Base-by-base conservation (phyloP, 306 rosid genomes). In the Sesbania bispinosa region DNA sequence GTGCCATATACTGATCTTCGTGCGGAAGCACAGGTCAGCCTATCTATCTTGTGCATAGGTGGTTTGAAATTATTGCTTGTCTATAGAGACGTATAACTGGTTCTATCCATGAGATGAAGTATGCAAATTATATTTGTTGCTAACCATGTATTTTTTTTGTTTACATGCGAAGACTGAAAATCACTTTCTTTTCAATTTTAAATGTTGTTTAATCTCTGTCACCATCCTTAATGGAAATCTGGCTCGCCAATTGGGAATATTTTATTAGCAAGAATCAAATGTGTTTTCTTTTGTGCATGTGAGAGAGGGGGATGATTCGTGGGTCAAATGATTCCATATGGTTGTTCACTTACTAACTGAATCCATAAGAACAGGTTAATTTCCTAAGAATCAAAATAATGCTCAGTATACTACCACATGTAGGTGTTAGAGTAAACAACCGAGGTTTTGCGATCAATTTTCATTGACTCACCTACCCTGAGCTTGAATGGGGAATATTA, bases 1-100 rank as follows among this genome's bases (percentile, higher is more conserved):
- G 92, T 94, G 77, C 97, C 98, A 59, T 89, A 94, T 65, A 94
- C 98, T 16, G 97, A 90, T 90, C 97, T 94, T 74, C 92, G 95
- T 59, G 80, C 96, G 27, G 97, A 89, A 85, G 89, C 92, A 0
- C 96, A 94, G 91, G 98, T 92, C 57, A 69, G 86, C 53, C 69
- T 46, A 13, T 54, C 78, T 58, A 33, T 70, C 18, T 75, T 50
- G 32, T 71, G 20, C 24, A 23, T 24, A n/a, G 70, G 69, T 23
- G 33, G 61, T 54, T 67, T 39, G 8, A 64, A 29, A 29, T 68
- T 38, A 18, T 74, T 62, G 63, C 46, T 54, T 63, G 52, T 65
- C n/a, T 47, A 55, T 41, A 15, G 23, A 70, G 58, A 10, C 47
- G 58, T 21, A 45, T 38, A 38, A 23, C 8, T 53, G 27, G 13